phyloP scores from a whole-genome alignment of 768 basidiomycete species.

The Xerocomus potaroensis region DNA sequence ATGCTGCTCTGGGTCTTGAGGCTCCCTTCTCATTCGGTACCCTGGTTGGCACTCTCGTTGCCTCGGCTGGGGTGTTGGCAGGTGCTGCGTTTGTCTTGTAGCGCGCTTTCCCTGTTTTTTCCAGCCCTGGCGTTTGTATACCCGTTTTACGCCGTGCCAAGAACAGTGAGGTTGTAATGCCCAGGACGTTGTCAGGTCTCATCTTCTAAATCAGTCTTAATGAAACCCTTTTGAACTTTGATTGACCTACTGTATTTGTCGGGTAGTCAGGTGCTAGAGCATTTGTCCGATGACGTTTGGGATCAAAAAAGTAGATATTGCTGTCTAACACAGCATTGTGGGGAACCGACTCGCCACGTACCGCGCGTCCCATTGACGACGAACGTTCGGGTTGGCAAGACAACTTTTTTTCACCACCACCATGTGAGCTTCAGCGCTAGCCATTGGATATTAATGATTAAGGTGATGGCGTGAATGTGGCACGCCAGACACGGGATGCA shows the following conservation, averaged over 20 bases:
- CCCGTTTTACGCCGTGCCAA: neutral
- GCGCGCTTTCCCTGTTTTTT: neutral
- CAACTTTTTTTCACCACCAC: no score
- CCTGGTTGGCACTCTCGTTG: slow-evolving; percentile 20
- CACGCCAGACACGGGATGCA: no score
- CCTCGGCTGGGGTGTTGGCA: slow-evolving; percentile 23
- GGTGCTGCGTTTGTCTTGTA: slow-evolving; percentile 26
- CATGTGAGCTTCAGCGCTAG: no score
- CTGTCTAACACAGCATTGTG: slow-evolving; percentile 4
- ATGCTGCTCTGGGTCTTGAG: slow-evolving; percentile 11
- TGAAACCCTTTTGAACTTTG: neutral
- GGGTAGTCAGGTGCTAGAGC: neutral
- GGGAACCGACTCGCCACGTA: neutral
- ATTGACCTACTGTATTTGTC: neutral
- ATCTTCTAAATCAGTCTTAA: neutral
- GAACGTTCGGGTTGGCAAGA: neutral
- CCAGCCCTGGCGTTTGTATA: neutral
- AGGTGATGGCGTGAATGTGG: no score
- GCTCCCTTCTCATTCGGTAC: slow-evolving; percentile 16
- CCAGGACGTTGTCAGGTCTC: neutral
- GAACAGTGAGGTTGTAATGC: neutral
- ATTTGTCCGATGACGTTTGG: neutral
- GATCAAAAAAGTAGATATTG: neutral
- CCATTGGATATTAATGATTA: no score
- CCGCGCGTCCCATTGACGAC: neutral